Conservation (phyloP, 768 basidiomycete species). For the Hortiboletus campestris region DNA sequence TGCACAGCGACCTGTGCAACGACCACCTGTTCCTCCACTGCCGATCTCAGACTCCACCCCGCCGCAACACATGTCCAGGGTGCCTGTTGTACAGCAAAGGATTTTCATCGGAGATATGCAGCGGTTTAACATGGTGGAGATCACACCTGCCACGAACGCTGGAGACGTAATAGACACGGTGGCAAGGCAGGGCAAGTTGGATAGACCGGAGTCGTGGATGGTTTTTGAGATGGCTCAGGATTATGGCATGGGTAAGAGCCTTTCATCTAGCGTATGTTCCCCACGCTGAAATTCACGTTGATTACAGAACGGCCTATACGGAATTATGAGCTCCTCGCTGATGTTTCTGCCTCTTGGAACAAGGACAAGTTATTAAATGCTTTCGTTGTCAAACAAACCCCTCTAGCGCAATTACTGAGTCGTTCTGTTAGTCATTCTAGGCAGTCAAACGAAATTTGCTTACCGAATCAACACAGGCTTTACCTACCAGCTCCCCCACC, state of each 20-base stretch:
- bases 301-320: conserved; percentile 82
- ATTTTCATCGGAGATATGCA: conserved; percentile 79
- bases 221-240: conserved; percentile 88
- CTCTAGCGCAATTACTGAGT: conserved; percentile 57
- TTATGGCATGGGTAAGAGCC: conserved; percentile 81
- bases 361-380: conserved; percentile 76
- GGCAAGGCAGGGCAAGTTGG: conserved; percentile 63
- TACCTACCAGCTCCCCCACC: conserved; percentile 45
- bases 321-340: conserved; percentile 78
- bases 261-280: not conserved
- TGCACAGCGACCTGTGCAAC: conserved; percentile 26
- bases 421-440: conserved; percentile 47
- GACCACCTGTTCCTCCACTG: conserved; percentile 40
- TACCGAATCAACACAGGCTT: conserved; percentile 42
- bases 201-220: conserved; percentile 76
- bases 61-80: conserved; percentile 28
- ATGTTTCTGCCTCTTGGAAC: conserved; percentile 86
- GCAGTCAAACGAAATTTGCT: conserved; percentile 40
- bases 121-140: conserved; percentile 70
- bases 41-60: conserved; percentile 36
- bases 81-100: conserved; percentile 55
- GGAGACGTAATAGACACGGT: conserved; percentile 69
- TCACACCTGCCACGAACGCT: conserved; percentile 64
- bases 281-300: conserved; percentile 8
- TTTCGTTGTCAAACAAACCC: conserved; percentile 76